These are phyloP conservation scores for Malus orientalis DNA, from an alignment of 306 rosid genomes.

Conservation along the genomic window DNA sequence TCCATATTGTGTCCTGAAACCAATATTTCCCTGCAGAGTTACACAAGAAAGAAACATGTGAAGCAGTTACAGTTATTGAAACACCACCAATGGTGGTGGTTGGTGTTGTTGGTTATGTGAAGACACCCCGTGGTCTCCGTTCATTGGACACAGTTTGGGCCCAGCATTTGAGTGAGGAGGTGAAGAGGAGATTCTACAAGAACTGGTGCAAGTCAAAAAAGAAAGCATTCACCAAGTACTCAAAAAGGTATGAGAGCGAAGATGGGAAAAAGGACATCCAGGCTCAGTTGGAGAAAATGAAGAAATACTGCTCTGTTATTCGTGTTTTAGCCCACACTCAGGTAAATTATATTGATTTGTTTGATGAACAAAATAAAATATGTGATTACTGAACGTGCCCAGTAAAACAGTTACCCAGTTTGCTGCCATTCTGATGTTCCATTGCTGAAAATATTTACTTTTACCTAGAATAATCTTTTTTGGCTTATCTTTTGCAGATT, in stretches of 20 bases:
- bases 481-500: slow-evolving; percentile 14
- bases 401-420: not conserved
- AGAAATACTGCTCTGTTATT: slow-evolving; percentile 48
- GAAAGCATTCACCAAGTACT: slow-evolving; percentile 65
- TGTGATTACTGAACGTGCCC: not conserved
- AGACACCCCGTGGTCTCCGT: slow-evolving; percentile 64
- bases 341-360: slow-evolving; percentile 23
- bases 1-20: not conserved
- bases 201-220: slow-evolving; percentile 79
- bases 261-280: slow-evolving; percentile 57
- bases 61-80: slow-evolving; percentile 71
- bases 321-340: slow-evolving; percentile 83
- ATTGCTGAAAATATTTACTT: not conserved
- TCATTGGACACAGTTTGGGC: slow-evolving; percentile 68
- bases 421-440: too few relatives aligned
- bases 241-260: slow-evolving; percentile 48
- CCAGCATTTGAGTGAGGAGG: slow-evolving; percentile 72
- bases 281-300: slow-evolving; percentile 54
- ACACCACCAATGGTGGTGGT: slow-evolving; percentile 69
- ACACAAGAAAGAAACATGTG: slow-evolving; percentile 83
- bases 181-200: slow-evolving; percentile 65
- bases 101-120: slow-evolving; percentile 72
- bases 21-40: slow-evolving; percentile 30
- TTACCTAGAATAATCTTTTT: not conserved
- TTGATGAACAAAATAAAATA: too few relatives aligned